These are phyloP conservation scores for Cyclotella atomus DNA, from an alignment of 108 stramenopile species.

Conservation along the genomic window DNA sequence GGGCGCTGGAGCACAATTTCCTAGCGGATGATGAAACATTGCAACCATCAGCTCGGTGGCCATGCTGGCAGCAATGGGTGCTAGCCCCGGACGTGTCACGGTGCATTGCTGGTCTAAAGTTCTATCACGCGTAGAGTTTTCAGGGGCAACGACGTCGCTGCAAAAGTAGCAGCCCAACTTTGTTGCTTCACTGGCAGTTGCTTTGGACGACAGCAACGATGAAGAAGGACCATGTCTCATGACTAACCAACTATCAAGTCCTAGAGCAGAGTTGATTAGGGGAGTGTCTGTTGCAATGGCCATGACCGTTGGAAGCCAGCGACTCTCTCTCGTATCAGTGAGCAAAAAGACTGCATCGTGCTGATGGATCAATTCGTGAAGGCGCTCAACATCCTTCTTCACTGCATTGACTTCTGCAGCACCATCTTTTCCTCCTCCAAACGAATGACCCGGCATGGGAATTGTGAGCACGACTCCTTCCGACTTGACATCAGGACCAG, in stretches of 20 bases:
- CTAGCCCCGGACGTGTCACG: slow-evolving; percentile 97
- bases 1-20: slow-evolving; percentile 65
- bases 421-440: slow-evolving; percentile 50
- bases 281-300: slow-evolving; percentile 87
- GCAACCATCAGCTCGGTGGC: slow-evolving; percentile 95
- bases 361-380: slow-evolving; percentile 76
- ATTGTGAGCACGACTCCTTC: slow-evolving; percentile 85
- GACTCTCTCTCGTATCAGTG: slow-evolving; percentile 97
- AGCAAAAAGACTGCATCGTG: slow-evolving; percentile 94
- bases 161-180: slow-evolving; percentile 99
- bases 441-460: slow-evolving; percentile 98
- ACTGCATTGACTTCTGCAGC: slow-evolving; percentile 64
- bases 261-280: slow-evolving; percentile 95
- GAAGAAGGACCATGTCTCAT: slow-evolving; percentile 91
- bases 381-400: slow-evolving; percentile 57
- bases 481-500: slow-evolving; percentile 81
- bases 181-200: slow-evolving; percentile 17
- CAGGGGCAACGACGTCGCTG: slow-evolving; percentile 97
- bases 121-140: slow-evolving; percentile 93
- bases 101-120: slow-evolving; percentile 99
- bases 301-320: slow-evolving; percentile 99
- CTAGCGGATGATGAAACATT: slow-evolving; percentile 88
- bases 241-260: slow-evolving; percentile 96
- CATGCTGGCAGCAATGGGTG: slow-evolving; percentile 94
- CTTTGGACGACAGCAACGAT: slow-evolving; percentile 28